These are phyloP conservation scores for Mycotypha africana DNA, from an alignment of 371 early-diverging fungal species.

Conservation along the genomic window DNA sequence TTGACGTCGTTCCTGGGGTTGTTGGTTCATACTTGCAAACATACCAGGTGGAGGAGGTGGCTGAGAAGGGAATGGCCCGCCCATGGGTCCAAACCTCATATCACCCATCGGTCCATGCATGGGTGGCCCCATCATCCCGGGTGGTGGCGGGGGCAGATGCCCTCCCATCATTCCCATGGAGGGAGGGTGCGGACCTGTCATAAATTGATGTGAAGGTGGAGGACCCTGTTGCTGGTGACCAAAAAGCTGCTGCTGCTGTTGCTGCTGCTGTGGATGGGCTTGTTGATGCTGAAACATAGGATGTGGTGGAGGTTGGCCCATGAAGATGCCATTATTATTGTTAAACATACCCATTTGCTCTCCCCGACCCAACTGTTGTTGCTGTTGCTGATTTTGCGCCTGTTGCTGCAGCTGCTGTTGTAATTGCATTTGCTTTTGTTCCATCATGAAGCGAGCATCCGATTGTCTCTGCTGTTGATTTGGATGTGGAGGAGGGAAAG, in stretches of 20 bases:
- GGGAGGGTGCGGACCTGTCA: conserved; percentile 6
- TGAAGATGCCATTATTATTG: conserved; percentile 25
- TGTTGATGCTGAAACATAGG: conserved; percentile 61
- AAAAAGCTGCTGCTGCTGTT: conserved; percentile 10
- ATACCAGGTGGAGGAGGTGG: conserved; percentile 20
- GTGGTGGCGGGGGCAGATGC: conserved; percentile 20
- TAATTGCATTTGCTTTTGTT: conserved; percentile 1
- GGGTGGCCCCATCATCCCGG: conserved; percentile 21
- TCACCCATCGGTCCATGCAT: conserved; percentile 10
- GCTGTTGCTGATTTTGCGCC: conserved; percentile 1
- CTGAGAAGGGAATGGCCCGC: conserved; percentile 2
- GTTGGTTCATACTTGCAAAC: conserved; percentile 3
- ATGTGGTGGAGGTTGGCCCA: too few relatives aligned
- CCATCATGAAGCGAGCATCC: neutral
- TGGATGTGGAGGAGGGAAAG: too few relatives aligned
- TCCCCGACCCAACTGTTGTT: conserved; percentile 4
- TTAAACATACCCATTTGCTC: too few relatives aligned
- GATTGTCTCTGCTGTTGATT: conserved; percentile 14
- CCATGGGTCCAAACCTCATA: conserved; percentile 15
- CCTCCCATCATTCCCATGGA: conserved; percentile 6
- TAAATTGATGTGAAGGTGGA: conserved; percentile 1
- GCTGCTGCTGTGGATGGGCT: conserved; percentile 10
- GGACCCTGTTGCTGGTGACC: conserved; percentile 7
- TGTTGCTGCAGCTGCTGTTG: conserved; percentile 4
- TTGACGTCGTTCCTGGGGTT: conserved; percentile 1